Evolutionary conservation across 1,139 yeast genomes (phyloP), one percentile per base, ranked within the genome.

Genomic region (Kazachstania sp.): DNA sequence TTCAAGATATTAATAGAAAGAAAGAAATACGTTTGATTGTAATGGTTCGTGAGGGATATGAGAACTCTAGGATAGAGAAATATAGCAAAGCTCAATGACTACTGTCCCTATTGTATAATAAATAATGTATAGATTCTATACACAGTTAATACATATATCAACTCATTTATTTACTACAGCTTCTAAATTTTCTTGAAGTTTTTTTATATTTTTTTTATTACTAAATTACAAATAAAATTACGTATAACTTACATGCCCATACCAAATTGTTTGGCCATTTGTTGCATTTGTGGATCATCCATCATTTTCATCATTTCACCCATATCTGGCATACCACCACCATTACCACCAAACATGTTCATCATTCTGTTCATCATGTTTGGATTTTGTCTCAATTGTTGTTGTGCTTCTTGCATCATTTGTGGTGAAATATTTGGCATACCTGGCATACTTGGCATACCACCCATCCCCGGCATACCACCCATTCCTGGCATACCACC

Each of bases 231-330:
- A 19, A 19, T 20, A 13, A 23, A 37, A 37, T 13, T 37, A 23
- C 29, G 11, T 16, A 37, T 37, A 8, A 23, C 31, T 49, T 46
- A 55, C 56, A 55, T 52, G 35, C 64, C 64, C 60, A 60, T 55
- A 37, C 67, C 85, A 59, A 84, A 81, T 59, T 81, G 86, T 63
- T 77, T 75, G 82, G 85, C 84, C 86, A 84, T 79, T 59, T 81
- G 79, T 64, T 83, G 84, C 81, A 84, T 77, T 59, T 73, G 77
- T 12, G 94, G 94, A 62, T 83, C 83, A 61, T 71, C 77, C 73
- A 79, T 77, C 82, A 66, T 67, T 47, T 75, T 77, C 79, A 77
- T 77, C 73, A 77, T 69, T 46, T 75, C 72, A 45, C 73, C 69
- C 74, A 77, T 74, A 53, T 66, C 67, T 32, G 72, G 72, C 71